Base-by-base conservation (phyloP, 140 eudicot genomes). In the Flaveria floridana region DNA sequence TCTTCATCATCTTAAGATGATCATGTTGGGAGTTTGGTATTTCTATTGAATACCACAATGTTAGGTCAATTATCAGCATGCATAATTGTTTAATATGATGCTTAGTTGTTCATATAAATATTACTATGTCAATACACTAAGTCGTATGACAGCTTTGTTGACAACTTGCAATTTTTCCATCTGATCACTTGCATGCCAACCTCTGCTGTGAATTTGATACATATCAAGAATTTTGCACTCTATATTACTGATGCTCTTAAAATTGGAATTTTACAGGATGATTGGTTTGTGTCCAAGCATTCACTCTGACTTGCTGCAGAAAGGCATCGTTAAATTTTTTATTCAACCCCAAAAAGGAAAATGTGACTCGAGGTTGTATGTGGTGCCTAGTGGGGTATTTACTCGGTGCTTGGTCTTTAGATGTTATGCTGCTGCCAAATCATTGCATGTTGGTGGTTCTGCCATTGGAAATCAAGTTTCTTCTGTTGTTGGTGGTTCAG, bases 391-490 rank as follows among this genome's bases (percentile, higher is more conserved):
- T 58, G 34, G 68, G 47, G 39, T 79, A 71, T 63, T 59, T 73
- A 50, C 56, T 65, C 34, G 76, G 3, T 65, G 78, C 58, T 28
- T 57, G 79, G 71, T 47, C 23, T 51, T 79, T 56, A 78, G 77
- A 74, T 70, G 81, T 70, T 74, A 51, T 64, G 84, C 84, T 23
- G 69, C 85, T 71, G 72, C 86, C n/a, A 77, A 81, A 65, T 86
- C 87, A 74, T 73, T 82, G 65, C 83, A 85, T 11, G 70, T 85
- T 23, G 81, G 64, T 46, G 70, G 80, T 37, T 37, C 62, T 2
- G 15, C 57, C 20, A 46, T 37, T 72, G 80, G 6, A 59, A 74
- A 51, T 79, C 76, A 64, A 57, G 39, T 56, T 72, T 67, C 81
- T 75, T 64, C 82, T 42, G 71, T 21, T 79, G 76, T 69, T 68